A percentile compares a stretch with the other conserved stretches of the same genome.
These are phyloP conservation scores for Plasmodium sp. DNA, from an alignment of 169 alveolate genomes.

Conservation along the genomic window DNA sequence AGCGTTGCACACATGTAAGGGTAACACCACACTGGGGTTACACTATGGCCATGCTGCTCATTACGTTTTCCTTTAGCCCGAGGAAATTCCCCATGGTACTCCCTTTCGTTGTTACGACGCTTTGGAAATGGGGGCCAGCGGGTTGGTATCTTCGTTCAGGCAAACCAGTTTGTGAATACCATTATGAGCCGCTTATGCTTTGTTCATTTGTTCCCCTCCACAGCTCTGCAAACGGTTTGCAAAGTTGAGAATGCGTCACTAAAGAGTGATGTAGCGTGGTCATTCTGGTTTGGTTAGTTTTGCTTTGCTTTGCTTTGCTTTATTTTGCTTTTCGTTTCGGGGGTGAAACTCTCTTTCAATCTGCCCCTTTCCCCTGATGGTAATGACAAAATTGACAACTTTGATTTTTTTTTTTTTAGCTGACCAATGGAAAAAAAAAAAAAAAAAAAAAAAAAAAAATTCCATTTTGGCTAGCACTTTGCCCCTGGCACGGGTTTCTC, in stretches of 20 bases:
- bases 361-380: background rate
- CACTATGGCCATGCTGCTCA: background rate
- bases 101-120: background rate
- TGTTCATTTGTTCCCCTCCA: background rate
- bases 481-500: no score
- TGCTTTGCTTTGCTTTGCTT: no score
- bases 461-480: no score
- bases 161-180: background rate
- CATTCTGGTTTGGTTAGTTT: background rate
- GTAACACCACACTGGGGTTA: background rate
- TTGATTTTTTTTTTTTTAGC: no score
- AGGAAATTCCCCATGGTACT: constrained; percentile 34
- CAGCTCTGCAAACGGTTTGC: background rate
- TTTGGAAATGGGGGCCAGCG: background rate
- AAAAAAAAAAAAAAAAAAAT: no score
- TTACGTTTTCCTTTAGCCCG: constrained; percentile 31
- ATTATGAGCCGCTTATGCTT: background rate
- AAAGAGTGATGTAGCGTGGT: background rate
- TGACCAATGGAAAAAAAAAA: no score
- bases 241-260: background rate
- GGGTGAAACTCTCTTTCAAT: background rate
- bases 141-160: background rate
- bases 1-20: background rate
- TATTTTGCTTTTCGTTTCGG: no score
- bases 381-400: no score